These are phyloP conservation scores for Metschnikowia colocasiae DNA, from an alignment of 805 yeast species.

Conservation along the genomic window DNA sequence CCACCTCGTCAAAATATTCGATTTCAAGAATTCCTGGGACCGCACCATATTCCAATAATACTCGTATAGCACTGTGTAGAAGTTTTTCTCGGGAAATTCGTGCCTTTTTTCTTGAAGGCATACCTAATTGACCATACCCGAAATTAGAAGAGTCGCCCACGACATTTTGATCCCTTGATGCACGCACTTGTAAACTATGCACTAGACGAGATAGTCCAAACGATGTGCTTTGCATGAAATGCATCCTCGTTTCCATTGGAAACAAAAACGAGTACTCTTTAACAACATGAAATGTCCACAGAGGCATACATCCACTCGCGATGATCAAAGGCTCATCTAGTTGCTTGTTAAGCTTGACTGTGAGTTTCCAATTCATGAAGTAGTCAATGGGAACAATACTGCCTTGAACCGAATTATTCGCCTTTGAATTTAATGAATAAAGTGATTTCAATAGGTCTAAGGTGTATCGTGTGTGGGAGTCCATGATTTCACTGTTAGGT, in stretches of 20 bases:
- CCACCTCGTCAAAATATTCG: slow-evolving; percentile 85
- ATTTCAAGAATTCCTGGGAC: slow-evolving; percentile 82
- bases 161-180: slow-evolving; percentile 13
- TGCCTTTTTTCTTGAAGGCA: slow-evolving; percentile 75
- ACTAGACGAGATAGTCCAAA: slow-evolving; percentile 86
- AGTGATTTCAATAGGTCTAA: slow-evolving; percentile 48
- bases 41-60: slow-evolving; percentile 69
- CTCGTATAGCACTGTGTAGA: slow-evolving; percentile 73
- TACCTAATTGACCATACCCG: slow-evolving; percentile 51
- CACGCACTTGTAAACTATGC: slow-evolving; percentile 61
- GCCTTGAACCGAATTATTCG: slow-evolving; percentile 16
- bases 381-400: slow-evolving; percentile 16
- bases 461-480: slow-evolving; percentile 34
- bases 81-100: slow-evolving; percentile 68
- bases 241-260: slow-evolving; percentile 76
- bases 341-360: slow-evolving; percentile 83
- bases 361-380: slow-evolving; percentile 74
- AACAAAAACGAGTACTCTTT: slow-evolving; percentile 74
- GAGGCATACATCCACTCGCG: slow-evolving; percentile 81
- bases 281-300: slow-evolving; percentile 77
- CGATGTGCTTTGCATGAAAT: slow-evolving; percentile 80
- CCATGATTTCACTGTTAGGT: slow-evolving; percentile 22
- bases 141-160: slow-evolving; percentile 16
- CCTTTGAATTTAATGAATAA: slow-evolving; percentile 34
- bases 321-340: slow-evolving; percentile 86